Percentiles rank a stretch among this genome's conserved stretches.
phyloP scores from a whole-genome alignment of 139 green algal species.

The Chlamydomonas applanata region DNA sequence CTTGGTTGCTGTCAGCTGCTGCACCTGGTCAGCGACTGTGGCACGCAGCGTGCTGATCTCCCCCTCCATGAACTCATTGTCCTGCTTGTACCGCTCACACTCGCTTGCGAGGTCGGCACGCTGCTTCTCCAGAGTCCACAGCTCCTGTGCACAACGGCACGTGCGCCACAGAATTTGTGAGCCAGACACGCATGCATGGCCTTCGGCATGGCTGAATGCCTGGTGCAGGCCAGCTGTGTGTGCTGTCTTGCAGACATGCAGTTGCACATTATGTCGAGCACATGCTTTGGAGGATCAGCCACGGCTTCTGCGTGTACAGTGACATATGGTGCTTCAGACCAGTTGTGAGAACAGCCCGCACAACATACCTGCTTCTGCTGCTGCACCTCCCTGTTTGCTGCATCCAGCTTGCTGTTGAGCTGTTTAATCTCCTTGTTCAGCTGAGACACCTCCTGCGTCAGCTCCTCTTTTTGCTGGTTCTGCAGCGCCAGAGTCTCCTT shows the following conservation, averaged over 20 bases:
- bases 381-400: slow-evolving; percentile 7
- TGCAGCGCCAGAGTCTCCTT: slow-evolving; percentile 20
- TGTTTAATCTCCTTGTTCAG: slow-evolving; percentile 4
- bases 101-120: slow-evolving; percentile 33
- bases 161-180: too few species aligned
- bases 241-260: too few species aligned
- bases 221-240: too few species aligned
- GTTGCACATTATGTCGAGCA: too few species aligned
- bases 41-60: slow-evolving; percentile 29
- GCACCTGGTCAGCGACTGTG: slow-evolving; percentile 17
- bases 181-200: too few species aligned
- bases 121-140: slow-evolving; percentile 41
- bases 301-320: too few species aligned
- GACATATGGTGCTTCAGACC: too few species aligned
- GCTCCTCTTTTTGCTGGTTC: slow-evolving; percentile 9
- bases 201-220: too few species aligned
- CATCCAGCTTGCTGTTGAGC: slow-evolving; percentile 15
- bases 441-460: slow-evolving; percentile 14
- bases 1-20: slow-evolving; percentile 13
- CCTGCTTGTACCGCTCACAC: slow-evolving; percentile 30
- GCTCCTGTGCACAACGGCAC: slow-evolving; percentile 20
- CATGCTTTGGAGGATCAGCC: too few species aligned
- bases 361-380: slow-evolving; percentile 19
- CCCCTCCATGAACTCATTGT: slow-evolving; percentile 35
- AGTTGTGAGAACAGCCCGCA: too few species aligned